Conservation (phyloP, 352 stramenopile species). For the Pythium dissotocum region DNA sequence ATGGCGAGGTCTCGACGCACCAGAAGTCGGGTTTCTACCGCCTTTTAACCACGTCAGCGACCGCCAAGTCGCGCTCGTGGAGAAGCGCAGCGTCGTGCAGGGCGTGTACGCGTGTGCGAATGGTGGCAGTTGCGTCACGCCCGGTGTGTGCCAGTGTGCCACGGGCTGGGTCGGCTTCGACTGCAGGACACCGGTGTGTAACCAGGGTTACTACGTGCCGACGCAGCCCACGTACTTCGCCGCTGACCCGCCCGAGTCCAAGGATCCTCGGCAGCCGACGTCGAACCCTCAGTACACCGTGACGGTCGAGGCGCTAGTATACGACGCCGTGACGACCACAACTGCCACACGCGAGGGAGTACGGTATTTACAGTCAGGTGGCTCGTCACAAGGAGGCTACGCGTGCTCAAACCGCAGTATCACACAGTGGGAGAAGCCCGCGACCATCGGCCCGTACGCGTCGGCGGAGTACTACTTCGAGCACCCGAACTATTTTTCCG, state of each 20-base stretch:
- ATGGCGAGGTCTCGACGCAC: conserved; percentile 65
- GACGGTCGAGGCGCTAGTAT: conserved; percentile 57
- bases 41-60: conserved; percentile 69
- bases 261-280: conserved; percentile 46
- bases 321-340: conserved; percentile 43
- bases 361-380: conserved; percentile 49
- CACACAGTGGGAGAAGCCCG: conserved; percentile 94
- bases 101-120: conserved; percentile 96
- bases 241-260: conserved; percentile 50
- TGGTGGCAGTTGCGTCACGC: conserved; percentile 88
- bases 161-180: conserved; percentile 95
- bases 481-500: conserved; percentile 96
- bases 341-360: conserved; percentile 40
- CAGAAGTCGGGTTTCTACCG: conserved; percentile 50
- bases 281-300: conserved; percentile 67
- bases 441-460: conserved; percentile 41
- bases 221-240: conserved; percentile 79
- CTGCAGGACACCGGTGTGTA: conserved; percentile 93
- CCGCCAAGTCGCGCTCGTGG: conserved; percentile 90
- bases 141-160: conserved; percentile 91
- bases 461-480: conserved; percentile 84
- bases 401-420: conserved; percentile 92
- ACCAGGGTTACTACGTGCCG: conserved; percentile 91
- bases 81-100: conserved; percentile 85
- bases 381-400: conserved; percentile 89